Conservation (phyloP, 192 early-diverging fungal species). For the Coemansia furcata region DNA sequence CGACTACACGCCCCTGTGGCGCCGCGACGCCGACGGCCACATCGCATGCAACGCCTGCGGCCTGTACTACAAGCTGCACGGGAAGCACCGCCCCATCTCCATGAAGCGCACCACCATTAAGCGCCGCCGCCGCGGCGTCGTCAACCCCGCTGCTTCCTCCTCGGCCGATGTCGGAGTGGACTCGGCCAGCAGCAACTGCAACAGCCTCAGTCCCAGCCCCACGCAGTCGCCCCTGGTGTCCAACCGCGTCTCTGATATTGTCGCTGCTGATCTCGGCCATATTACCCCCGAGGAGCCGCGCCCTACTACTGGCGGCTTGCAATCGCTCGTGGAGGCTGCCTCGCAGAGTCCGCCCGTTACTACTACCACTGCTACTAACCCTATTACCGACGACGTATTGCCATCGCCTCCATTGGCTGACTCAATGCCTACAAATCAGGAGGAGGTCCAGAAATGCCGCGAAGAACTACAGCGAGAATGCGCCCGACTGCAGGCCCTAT, state of each 20-base stretch:
- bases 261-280: neutral
- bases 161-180: neutral
- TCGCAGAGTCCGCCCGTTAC: constrained; percentile 20
- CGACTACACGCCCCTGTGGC: constrained; percentile 75
- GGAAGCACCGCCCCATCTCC: constrained; percentile 73
- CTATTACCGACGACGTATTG: neutral
- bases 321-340: constrained; percentile 24
- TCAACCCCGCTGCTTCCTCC: constrained; percentile 2
- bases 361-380: too few species aligned
- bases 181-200: constrained; percentile 6
- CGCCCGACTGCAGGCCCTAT: constrained; percentile 26
- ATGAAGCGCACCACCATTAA: constrained; percentile 76
- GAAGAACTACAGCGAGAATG: constrained; percentile 47
- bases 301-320: neutral
- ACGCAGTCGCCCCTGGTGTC: neutral
- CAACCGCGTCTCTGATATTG: neutral
- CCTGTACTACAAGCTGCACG: constrained; percentile 85
- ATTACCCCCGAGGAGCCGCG: neutral
- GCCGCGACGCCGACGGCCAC: constrained; percentile 70
- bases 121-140: constrained; percentile 61
- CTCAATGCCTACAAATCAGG: constrained; percentile 8
- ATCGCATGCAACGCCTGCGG: constrained; percentile 92
- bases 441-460: constrained; percentile 29
- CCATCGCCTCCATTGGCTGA: neutral
- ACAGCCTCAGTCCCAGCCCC: constrained; percentile 22